Conservation (phyloP, 2,329 filamentous ascomycete genomes). For the Leptosphaerulina australis region DNA sequence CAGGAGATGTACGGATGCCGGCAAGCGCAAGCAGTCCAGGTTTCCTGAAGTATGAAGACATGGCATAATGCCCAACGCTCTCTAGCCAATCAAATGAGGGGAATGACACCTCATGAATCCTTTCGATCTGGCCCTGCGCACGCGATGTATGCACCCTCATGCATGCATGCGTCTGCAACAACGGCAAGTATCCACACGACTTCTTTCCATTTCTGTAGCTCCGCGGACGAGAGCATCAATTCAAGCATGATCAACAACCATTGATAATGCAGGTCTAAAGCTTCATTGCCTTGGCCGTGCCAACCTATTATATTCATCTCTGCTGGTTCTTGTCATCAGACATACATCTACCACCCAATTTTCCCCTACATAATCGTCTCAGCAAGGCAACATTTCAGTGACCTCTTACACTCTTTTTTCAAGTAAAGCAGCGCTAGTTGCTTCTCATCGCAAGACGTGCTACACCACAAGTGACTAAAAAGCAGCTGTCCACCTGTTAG, state of each 20-base stretch:
- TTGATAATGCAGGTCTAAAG: slow-evolving; percentile 3
- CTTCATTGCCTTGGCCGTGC: slow-evolving; percentile 8
- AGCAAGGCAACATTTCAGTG: background rate
- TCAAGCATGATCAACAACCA: slow-evolving; percentile 1
- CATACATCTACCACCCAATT: background rate
- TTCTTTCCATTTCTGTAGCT: background rate
- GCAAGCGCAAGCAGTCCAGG: background rate
- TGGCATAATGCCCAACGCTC: no score
- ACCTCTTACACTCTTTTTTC: background rate
- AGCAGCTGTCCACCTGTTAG: background rate
- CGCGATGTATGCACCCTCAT: background rate
- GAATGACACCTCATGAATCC: slow-evolving; percentile 3
- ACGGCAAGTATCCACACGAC: slow-evolving; percentile 2
- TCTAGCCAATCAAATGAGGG: slow-evolving; percentile 1
- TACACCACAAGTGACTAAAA: background rate
- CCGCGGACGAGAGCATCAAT: slow-evolving; percentile 1
- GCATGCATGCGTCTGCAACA: background rate
- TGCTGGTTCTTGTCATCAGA: no score
- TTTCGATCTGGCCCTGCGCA: background rate
- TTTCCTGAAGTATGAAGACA: no score
- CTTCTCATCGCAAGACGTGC: background rate
- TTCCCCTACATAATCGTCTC: background rate
- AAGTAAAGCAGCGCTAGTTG: background rate
- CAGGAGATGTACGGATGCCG: background rate
- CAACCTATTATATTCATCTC: background rate